These are phyloP conservation scores for Leptomonas pyrrhocoris DNA, from an alignment of 208 protist genomes.

Conservation along the genomic window DNA sequence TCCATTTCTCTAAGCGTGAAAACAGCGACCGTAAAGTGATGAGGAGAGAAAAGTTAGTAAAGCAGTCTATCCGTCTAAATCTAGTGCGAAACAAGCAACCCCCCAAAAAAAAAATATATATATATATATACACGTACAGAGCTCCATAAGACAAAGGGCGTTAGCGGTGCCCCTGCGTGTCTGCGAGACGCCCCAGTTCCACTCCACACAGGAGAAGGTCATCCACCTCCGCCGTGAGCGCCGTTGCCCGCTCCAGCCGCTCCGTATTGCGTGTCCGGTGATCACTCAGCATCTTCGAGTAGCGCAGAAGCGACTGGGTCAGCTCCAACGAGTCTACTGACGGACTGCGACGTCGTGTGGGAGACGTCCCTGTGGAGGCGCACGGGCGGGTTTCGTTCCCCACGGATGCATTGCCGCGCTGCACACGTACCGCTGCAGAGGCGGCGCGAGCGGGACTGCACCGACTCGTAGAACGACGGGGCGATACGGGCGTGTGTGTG, in stretches of 20 bases:
- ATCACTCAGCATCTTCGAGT: constrained; percentile 48
- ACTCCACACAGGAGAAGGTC: constrained; percentile 50
- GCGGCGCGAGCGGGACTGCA: background rate
- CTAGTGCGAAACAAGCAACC: too few species aligned
- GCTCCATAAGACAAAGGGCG: background rate
- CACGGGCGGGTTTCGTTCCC: background rate
- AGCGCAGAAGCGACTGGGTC: constrained; percentile 56
- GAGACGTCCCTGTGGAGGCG: background rate
- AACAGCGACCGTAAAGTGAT: too few species aligned
- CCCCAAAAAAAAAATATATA: background rate
- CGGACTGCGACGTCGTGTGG: constrained; percentile 20
- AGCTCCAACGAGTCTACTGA: constrained; percentile 51
- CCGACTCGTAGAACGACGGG: background rate
- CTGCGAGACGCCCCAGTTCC: background rate
- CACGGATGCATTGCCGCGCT: background rate
- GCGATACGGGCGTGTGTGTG: background rate
- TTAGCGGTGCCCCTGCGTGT: background rate
- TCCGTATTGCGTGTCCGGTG: constrained; percentile 44
- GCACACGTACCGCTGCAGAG: too few species aligned
- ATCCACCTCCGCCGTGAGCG: constrained; percentile 48
- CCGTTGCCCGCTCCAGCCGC: constrained; percentile 36
- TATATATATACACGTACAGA: background rate
- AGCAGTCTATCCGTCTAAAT: too few species aligned
- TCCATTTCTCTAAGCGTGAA: too few species aligned
- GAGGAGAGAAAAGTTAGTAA: too few species aligned